Evolutionary conservation across 345 rosid genomes (phyloP).

Genomic region (Pistacia integerrima): DNA sequence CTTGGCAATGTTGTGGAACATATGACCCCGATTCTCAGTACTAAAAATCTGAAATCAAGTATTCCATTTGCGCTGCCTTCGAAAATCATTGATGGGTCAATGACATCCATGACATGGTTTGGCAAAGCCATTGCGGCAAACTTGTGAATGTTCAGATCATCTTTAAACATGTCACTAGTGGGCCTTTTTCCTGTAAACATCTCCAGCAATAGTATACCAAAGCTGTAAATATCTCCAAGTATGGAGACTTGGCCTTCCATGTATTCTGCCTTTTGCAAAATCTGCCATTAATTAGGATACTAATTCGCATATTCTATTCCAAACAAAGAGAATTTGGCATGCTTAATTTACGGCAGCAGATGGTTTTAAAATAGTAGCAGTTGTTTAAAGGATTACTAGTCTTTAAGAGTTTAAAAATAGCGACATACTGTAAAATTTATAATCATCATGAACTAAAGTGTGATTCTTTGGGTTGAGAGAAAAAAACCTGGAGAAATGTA

Average conservation of each 20-base stretch:
- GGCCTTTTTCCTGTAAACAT: slow-evolving; percentile 44
- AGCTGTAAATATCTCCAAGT: slow-evolving; percentile 33
- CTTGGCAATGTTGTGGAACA: slow-evolving; percentile 22
- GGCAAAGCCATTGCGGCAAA: slow-evolving; percentile 25
- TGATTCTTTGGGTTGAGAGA: not conserved
- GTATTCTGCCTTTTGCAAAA: slow-evolving; percentile 24
- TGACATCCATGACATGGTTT: slow-evolving; percentile 16
- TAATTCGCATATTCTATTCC: not conserved
- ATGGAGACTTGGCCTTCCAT: slow-evolving; percentile 15
- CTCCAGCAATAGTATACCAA: slow-evolving; percentile 33
- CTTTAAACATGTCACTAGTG: slow-evolving; percentile 8
- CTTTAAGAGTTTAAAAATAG: too few species aligned
- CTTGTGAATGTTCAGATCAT: slow-evolving; percentile 16
- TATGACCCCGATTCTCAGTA: slow-evolving; percentile 23
- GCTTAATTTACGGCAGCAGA: too few species aligned
- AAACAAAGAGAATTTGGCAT: too few species aligned
- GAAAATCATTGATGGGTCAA: slow-evolving; percentile 21
- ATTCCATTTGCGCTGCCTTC: slow-evolving; percentile 26
- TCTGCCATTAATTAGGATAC: not conserved
- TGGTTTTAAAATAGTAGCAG: too few species aligned
- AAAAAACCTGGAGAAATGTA: slow-evolving; percentile 36
- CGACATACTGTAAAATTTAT: too few species aligned
- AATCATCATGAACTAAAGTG: not conserved
- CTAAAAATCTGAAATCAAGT: slow-evolving; percentile 19
- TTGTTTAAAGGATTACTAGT: too few species aligned